These are phyloP conservation scores for Myxozyma neotropica DNA, from an alignment of 805 yeast genomes.

Conservation along the genomic window DNA sequence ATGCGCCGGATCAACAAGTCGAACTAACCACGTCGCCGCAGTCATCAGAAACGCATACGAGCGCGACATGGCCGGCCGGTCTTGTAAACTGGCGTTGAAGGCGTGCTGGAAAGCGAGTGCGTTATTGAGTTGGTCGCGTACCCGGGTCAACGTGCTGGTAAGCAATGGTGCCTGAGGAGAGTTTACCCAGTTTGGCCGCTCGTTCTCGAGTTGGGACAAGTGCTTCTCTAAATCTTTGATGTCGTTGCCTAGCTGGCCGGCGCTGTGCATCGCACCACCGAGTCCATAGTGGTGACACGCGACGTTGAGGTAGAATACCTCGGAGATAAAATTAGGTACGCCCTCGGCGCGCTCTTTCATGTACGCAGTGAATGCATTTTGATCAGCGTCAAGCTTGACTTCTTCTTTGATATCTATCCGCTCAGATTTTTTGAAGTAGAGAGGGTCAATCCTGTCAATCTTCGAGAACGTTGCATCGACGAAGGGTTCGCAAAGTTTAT, in stretches of 20 bases:
- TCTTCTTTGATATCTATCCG: conserved; percentile 75
- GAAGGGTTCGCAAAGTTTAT: conserved; percentile 81
- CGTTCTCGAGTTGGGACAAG: conserved; percentile 51
- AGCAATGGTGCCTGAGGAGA: conserved; percentile 36
- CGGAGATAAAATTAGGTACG: conserved; percentile 80
- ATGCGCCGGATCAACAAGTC: conserved; percentile 73
- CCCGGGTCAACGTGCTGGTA: conserved; percentile 46
- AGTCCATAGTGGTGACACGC: conserved; percentile 86
- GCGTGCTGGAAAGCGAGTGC: conserved; percentile 56
- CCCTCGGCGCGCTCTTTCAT: conserved; percentile 48
- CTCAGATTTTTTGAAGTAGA: conserved; percentile 61
- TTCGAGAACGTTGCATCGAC: conserved; percentile 59
- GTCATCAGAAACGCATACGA: conserved; percentile 79
- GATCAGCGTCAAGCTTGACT: conserved; percentile 77
- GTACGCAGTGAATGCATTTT: conserved; percentile 65
- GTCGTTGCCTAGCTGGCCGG: conserved; percentile 56
- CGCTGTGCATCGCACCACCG: conserved; percentile 69
- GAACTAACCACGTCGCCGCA: conserved; percentile 67
- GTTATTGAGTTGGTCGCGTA: conserved; percentile 49
- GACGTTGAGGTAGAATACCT: conserved; percentile 77
- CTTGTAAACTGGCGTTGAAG: conserved; percentile 62
- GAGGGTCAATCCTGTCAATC: conserved; percentile 72
- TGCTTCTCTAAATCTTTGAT: conserved; percentile 55
- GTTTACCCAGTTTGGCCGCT: conserved; percentile 40
- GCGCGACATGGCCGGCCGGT: conserved; percentile 61